Conservation (phyloP, 2,329 filamentous ascomycete genomes). For the Colletotrichum spaethianum region DNA sequence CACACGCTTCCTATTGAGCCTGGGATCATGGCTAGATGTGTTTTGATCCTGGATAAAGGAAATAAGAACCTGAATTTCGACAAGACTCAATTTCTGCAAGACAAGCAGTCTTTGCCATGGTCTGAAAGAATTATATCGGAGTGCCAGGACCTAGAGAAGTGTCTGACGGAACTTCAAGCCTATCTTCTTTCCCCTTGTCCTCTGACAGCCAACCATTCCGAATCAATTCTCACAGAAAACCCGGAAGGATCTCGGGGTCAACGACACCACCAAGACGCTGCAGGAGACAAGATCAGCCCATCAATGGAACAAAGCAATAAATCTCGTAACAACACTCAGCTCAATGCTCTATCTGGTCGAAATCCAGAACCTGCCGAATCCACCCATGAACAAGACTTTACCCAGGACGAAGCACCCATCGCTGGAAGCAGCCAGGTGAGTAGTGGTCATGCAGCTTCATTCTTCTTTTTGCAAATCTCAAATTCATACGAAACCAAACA, state of each 20-base stretch:
- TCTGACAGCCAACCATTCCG: background rate
- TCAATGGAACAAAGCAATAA: background rate
- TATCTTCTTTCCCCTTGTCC: background rate
- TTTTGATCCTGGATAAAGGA: background rate
- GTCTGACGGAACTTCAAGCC: background rate
- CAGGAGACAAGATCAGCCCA: background rate
- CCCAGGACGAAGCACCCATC: background rate
- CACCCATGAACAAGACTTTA: background rate
- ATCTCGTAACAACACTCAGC: background rate
- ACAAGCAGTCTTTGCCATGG: background rate
- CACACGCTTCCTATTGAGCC: slow-evolving; percentile 45
- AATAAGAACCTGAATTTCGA: background rate
- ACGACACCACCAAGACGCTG: background rate
- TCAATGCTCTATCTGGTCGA: background rate
- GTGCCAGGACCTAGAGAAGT: background rate
- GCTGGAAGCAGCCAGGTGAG: background rate
- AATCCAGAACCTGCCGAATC: background rate
- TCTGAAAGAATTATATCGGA: background rate
- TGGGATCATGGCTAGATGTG: slow-evolving; percentile 41
- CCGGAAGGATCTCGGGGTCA: background rate
- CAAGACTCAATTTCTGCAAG: background rate
- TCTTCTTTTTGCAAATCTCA: no score
- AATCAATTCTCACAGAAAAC: background rate
- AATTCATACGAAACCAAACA: background rate
- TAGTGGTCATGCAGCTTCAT: background rate